Evolutionary conservation across 805 yeast species (phyloP).

Genomic region (Cyberlindnera euphorbiae): DNA sequence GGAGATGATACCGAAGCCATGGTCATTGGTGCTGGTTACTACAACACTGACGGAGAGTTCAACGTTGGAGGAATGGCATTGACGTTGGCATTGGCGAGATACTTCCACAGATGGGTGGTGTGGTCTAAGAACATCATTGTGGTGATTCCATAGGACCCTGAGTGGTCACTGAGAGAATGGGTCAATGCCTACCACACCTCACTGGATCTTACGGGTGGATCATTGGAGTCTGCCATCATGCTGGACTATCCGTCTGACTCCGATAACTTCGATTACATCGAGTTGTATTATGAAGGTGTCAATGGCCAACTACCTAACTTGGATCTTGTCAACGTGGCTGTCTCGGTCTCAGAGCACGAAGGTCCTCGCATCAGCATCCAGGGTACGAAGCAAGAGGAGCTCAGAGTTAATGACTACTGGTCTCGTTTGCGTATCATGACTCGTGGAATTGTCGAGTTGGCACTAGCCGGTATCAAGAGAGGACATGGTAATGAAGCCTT

Average conservation of each 20-base stretch:
- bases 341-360: conserved; percentile 70
- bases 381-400: conserved; percentile 42
- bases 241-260: conserved; percentile 64
- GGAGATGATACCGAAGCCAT: conserved; percentile 97
- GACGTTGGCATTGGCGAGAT: conserved; percentile 68
- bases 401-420: conserved; percentile 43
- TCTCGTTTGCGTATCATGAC: conserved; percentile 55
- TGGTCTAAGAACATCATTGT: conserved; percentile 94
- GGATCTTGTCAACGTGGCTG: conserved; percentile 81
- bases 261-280: conserved; percentile 72
- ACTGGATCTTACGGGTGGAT: conserved; percentile 85
- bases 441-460: conserved; percentile 62
- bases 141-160: conserved; percentile 73
- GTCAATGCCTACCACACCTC: conserved; percentile 89
- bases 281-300: conserved; percentile 77
- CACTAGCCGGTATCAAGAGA: conserved; percentile 62
- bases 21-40: conserved; percentile 88
- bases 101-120: conserved; percentile 78
- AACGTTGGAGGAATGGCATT: conserved; percentile 82
- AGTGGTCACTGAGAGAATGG: conserved; percentile 73
- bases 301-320: conserved; percentile 96
- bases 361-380: conserved; percentile 67
- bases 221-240: conserved; percentile 85
- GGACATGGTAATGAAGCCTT: conserved; percentile 83
- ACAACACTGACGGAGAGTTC: conserved; percentile 52